Evolutionary conservation across 139 green algal species (phyloP).

Genomic region (Eudorina sp.): DNA sequence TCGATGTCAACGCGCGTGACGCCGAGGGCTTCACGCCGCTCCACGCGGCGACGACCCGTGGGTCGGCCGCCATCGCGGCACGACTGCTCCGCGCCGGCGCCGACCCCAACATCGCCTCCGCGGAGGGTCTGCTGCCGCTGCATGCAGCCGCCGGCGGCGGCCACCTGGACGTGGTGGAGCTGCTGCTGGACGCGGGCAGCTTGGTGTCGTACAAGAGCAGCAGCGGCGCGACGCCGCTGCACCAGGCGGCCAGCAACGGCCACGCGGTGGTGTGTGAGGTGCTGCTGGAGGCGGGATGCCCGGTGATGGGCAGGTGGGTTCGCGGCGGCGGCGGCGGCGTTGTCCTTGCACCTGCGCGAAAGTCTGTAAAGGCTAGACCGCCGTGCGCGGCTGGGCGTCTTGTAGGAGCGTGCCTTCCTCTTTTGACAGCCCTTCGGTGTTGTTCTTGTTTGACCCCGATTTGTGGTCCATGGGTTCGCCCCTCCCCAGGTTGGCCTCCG

Average conservation of each 20-base stretch:
- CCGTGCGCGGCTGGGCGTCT: no score
- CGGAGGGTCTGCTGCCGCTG: constrained; percentile 41
- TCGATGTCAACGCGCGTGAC: constrained; percentile 34
- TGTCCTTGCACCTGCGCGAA: background rate
- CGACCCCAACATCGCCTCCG: constrained; percentile 32
- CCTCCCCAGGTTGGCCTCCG: constrained; percentile 17
- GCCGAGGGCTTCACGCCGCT: constrained; percentile 31
- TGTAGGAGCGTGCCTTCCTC: no score
- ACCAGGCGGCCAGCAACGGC: constrained; percentile 21
- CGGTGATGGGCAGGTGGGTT: constrained; percentile 31
- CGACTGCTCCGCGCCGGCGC: constrained; percentile 28
- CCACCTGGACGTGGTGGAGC: constrained; percentile 17
- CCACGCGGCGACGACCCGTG: constrained; percentile 12
- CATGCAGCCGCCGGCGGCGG: constrained; percentile 27
- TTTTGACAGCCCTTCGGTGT: no score
- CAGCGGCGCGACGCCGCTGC: constrained; percentile 40
- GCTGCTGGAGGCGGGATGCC: constrained; percentile 37
- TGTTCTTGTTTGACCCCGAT: no score
- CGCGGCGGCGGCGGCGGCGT: background rate
- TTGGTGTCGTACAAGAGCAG: constrained; percentile 36
- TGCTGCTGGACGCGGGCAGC: constrained; percentile 35
- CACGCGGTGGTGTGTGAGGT: constrained; percentile 18
- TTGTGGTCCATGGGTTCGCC: no score
- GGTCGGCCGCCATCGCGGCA: background rate
- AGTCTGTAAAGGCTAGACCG: no score